Evolutionary conservation across 1,284 basidiomycete genomes (phyloP).

Genomic region (Cutaneotrichosporon cutaneum): DNA sequence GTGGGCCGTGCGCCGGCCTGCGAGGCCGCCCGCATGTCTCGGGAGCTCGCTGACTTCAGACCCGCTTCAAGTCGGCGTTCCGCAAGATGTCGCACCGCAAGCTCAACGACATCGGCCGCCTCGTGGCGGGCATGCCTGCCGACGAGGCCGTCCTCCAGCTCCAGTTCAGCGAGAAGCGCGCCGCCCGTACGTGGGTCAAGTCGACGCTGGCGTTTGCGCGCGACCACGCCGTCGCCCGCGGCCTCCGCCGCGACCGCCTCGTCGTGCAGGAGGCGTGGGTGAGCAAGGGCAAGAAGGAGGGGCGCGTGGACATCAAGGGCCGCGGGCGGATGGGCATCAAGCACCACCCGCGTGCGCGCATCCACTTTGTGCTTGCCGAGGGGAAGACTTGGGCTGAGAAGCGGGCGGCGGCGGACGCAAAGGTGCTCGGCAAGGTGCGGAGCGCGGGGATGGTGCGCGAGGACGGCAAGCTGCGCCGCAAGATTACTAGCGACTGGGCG

Average conservation of each 20-base stretch:
- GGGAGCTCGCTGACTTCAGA: constrained; percentile 23
- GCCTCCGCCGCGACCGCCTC: constrained; percentile 69
- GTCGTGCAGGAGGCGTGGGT: constrained; percentile 93
- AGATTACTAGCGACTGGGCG: constrained; percentile 65
- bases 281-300: constrained; percentile 69
- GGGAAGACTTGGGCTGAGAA: constrained; percentile 76
- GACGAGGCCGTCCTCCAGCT: constrained; percentile 96
- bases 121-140: constrained; percentile 84
- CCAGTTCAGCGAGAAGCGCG: constrained; percentile 89
- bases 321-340: constrained; percentile 78
- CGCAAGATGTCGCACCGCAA: constrained; percentile 95
- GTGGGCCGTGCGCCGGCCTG: background rate
- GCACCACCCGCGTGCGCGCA: constrained; percentile 70
- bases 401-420: constrained; percentile 62
- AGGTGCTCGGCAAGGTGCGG: constrained; percentile 71
- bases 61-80: constrained; percentile 62
- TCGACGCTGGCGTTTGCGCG: constrained; percentile 84
- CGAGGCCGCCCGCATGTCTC: background rate
- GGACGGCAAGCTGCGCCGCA: constrained; percentile 73
- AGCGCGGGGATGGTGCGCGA: constrained; percentile 76
- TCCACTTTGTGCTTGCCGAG: constrained; percentile 77
- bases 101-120: constrained; percentile 79
- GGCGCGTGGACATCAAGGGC: constrained; percentile 79
- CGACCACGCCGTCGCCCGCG: constrained; percentile 82
- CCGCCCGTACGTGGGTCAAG: constrained; percentile 72